Evolutionary conservation across 1,284 basidiomycete species (phyloP).

Genomic region (Ustilago lituana): DNA sequence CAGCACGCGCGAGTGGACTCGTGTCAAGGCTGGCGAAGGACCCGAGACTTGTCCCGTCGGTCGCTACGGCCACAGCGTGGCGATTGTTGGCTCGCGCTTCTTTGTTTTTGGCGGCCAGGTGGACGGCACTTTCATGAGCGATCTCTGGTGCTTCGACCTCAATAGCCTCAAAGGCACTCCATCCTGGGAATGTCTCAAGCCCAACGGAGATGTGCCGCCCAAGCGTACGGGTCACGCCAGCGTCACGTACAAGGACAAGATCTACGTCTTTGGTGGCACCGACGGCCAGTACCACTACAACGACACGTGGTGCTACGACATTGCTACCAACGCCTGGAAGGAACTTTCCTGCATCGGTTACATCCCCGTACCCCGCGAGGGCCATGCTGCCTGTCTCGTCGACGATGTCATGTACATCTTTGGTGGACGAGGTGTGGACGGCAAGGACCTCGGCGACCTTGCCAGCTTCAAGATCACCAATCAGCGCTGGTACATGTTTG

Average conservation of each 20-base stretch:
- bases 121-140: slow-evolving; percentile 84
- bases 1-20: slow-evolving; percentile 88
- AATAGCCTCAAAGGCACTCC: slow-evolving; percentile 66
- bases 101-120: slow-evolving; percentile 97
- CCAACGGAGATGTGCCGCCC: slow-evolving; percentile 77
- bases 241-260: slow-evolving; percentile 83
- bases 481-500: slow-evolving; percentile 95
- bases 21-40: slow-evolving; percentile 71
- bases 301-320: slow-evolving; percentile 96
- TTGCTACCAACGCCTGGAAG: slow-evolving; percentile 82
- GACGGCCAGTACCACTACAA: slow-evolving; percentile 99
- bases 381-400: slow-evolving; percentile 93
- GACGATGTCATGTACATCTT: slow-evolving; percentile 99
- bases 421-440: slow-evolving; percentile 95
- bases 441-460: slow-evolving; percentile 92
- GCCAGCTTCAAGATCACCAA: slow-evolving; percentile 92
- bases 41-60: slow-evolving; percentile 76
- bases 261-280: slow-evolving; percentile 92
- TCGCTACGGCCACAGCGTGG: slow-evolving; percentile 93
- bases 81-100: slow-evolving; percentile 90
- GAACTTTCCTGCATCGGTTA: slow-evolving; percentile 97
- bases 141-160: slow-evolving; percentile 96
- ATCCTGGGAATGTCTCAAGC: slow-evolving; percentile 78
- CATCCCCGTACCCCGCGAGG: slow-evolving; percentile 94
- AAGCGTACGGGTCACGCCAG: slow-evolving; percentile 92